phyloP scores from a whole-genome alignment of 2,329 filamentous ascomycete species.

The Microcyclosporella mali region DNA sequence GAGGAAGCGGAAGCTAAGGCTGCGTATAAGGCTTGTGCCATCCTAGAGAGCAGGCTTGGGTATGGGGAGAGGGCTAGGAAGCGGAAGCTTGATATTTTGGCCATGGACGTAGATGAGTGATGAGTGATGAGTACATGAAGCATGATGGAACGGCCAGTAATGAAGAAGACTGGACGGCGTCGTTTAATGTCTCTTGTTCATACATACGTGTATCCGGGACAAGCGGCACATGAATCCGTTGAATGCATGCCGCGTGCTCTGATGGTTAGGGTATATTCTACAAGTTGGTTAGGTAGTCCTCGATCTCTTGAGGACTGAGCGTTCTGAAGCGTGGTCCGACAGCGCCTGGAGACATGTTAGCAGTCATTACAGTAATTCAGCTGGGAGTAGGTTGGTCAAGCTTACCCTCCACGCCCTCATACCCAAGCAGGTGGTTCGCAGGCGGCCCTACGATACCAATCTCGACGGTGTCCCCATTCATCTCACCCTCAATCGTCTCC shows the following conservation, averaged over 20 bases:
- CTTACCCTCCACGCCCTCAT: constrained; percentile 67
- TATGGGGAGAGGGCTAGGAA: constrained; percentile 1
- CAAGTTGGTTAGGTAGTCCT: constrained; percentile 98
- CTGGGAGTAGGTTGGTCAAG: background rate
- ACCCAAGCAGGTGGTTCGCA: constrained; percentile 84
- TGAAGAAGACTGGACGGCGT: background rate
- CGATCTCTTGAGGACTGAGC: constrained; percentile 94
- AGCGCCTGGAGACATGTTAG: constrained; percentile 47
- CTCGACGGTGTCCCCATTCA: constrained; percentile 95
- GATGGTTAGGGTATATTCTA: constrained; percentile 41
- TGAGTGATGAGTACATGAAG: background rate
- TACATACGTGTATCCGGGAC: constrained; percentile 3
- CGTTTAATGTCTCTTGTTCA: constrained; percentile 1
- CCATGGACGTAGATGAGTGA: background rate
- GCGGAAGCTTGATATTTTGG: constrained; percentile 2
- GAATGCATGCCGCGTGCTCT: constrained; percentile 1
- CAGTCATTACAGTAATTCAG: background rate
- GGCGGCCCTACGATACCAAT: constrained; percentile 96
- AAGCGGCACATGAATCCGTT: background rate
- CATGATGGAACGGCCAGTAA: too few species aligned
- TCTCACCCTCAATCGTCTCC: constrained; percentile 98
- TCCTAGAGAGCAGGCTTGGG: background rate
- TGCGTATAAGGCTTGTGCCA: constrained; percentile 3
- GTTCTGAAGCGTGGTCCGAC: constrained; percentile 85
- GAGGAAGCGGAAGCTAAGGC: constrained; percentile 37